These are phyloP conservation scores for Casuarina cunninghamiana DNA, from an alignment of 306 rosid species.

Conservation along the genomic window DNA sequence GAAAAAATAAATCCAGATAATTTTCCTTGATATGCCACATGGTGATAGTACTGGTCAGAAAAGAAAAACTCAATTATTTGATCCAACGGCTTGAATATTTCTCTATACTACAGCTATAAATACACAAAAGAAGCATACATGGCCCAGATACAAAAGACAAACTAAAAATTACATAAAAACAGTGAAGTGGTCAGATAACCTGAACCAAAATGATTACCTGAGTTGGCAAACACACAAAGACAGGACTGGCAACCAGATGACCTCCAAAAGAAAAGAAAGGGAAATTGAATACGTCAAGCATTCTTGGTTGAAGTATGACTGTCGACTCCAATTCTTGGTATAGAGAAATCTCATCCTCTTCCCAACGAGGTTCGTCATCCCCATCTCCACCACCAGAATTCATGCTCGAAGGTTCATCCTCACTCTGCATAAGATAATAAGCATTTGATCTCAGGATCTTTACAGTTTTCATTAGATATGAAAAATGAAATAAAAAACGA, in stretches of 20 bases:
- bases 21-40: neutral
- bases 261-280: neutral
- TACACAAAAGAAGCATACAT: neutral
- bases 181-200: constrained; percentile 20
- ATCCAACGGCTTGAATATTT: neutral
- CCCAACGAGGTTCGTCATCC: constrained; percentile 34
- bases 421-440: constrained; percentile 55
- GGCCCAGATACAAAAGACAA: neutral
- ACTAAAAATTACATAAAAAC: neutral
- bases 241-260: constrained; percentile 18
- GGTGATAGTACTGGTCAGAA: neutral
- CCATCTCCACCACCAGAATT: constrained; percentile 24
- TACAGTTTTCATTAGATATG: neutral
- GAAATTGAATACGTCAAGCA: constrained; percentile 17
- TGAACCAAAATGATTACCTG: constrained; percentile 20
- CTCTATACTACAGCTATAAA: neutral
- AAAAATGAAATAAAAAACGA: neutral
- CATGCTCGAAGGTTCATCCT: constrained; percentile 42
- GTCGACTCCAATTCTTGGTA: constrained; percentile 18
- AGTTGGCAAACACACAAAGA: constrained; percentile 24
- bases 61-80: neutral
- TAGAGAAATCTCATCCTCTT: constrained; percentile 23
- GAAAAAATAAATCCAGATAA: neutral
- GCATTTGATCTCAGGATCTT: neutral
- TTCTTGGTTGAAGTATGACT: constrained; percentile 29